Base-by-base conservation (phyloP, 1,139 yeast species). In the Lodderomyces metapsilosis region DNA sequence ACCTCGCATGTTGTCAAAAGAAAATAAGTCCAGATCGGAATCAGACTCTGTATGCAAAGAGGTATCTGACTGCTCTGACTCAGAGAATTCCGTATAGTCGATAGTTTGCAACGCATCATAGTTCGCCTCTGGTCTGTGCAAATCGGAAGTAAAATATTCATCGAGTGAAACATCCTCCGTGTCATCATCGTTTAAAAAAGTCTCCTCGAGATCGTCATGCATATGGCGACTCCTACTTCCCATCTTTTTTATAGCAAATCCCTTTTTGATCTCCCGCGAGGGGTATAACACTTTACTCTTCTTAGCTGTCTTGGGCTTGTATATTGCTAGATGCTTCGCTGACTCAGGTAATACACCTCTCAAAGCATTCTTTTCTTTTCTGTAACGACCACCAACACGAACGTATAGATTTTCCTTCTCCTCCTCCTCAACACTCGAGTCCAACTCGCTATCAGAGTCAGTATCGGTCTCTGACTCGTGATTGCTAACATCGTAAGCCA, bases 331-430 rank as follows among this genome's bases (percentile, higher is more conserved):
- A 41, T 62, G 52, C 53, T 53, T 64, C 15, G 73, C 68, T 1
- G 74, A 68, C 43, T 69, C 75, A 0, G 76, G 76, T 8, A 69
- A 52, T 0, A 65, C 65, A 0, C 75, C 74, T 23, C 58, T 50
- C 11, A 69, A 49, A 4, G 67, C 59, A 36, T 55, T 58, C 37
- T 53, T 61, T 37, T 62, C 64, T 39, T 57, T 64, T 37, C 63
- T 43, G 22, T 50, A 46, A 28, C 60, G 52, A 4, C 74, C 73
- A 1, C 74, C 74, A 2, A 67, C 66, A 30, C 61, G 42, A 3
- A 66, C 61, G 8, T 57, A 41, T 7, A 46, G 44, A 27, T 57
- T 61, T 12, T 50, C 49, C 7, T 47, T 51, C 9, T 40, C 40
- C 18, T 40, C 41, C 22, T 43, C 35, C 27, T 22, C 30, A 4